These are phyloP conservation scores for Cyathus pygmaeus DNA, from an alignment of 1,284 basidiomycete genomes.

Conservation along the genomic window DNA sequence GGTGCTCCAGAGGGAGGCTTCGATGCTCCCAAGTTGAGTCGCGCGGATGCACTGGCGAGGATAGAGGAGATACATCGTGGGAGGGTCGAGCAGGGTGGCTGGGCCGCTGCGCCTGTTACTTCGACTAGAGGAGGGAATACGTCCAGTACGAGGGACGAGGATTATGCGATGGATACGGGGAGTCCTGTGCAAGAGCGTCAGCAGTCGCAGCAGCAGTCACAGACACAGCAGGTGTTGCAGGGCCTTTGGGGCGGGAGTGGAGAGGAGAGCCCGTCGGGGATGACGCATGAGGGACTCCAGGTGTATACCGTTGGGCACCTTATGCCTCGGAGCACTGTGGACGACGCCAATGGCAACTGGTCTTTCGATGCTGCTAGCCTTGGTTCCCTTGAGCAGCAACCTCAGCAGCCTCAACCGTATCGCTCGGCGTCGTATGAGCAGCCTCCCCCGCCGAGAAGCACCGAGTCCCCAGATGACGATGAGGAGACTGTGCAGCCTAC, in stretches of 20 bases:
- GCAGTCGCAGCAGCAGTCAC: constrained; percentile 5
- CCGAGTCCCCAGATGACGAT: constrained; percentile 22
- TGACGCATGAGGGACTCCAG: constrained; percentile 72
- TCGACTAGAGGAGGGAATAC: too few species aligned
- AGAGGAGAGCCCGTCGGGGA: constrained; percentile 8
- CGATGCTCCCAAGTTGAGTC: constrained; percentile 13
- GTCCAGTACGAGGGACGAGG: neutral
- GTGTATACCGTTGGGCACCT: constrained; percentile 87
- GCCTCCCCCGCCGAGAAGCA: too few species aligned
- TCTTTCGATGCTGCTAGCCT: constrained; percentile 51
- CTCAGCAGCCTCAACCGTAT: too few species aligned
- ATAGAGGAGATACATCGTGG: constrained; percentile 59
- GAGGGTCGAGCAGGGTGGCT: constrained; percentile 13
- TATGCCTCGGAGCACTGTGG: constrained; percentile 64
- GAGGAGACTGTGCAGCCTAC: constrained; percentile 35
- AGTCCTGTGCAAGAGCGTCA: constrained; percentile 14
- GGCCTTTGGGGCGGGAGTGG: neutral
- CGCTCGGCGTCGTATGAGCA: too few species aligned
- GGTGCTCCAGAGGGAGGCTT: neutral
- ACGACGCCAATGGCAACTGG: constrained; percentile 69
- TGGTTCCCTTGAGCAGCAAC: constrained; percentile 12
- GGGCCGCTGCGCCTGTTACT: constrained; percentile 12
- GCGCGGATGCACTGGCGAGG: constrained; percentile 60
- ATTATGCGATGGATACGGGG: constrained; percentile 1
- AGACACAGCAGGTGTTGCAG: neutral